Percentiles rank a stretch among this genome's conserved stretches.
These are phyloP conservation scores for Ceratocystis cubensis DNA, from an alignment of 2,329 filamentous ascomycete genomes.

Conservation along the genomic window DNA sequence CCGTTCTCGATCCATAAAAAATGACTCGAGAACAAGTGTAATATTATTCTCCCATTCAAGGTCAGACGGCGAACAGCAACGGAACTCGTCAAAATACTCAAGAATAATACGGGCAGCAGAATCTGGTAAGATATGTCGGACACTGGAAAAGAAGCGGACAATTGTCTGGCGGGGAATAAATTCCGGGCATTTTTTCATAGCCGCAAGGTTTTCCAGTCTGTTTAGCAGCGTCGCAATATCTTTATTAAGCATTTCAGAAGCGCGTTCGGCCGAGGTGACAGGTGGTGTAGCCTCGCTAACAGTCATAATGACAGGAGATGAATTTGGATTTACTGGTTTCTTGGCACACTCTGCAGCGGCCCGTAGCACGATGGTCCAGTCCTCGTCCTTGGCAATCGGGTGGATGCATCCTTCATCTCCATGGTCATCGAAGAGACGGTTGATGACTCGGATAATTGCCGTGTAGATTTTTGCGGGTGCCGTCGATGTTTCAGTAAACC, in stretches of 20 bases:
- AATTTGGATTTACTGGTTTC: slow-evolving; percentile 16
- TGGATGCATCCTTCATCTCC: slow-evolving; percentile 39
- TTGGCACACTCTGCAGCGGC: slow-evolving; percentile 43
- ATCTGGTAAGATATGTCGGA: slow-evolving; percentile 52
- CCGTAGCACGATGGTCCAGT: slow-evolving; percentile 50
- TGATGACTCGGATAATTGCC: slow-evolving; percentile 41
- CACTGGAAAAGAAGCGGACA: slow-evolving; percentile 51
- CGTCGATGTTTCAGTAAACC: slow-evolving; percentile 15
- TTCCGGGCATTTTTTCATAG: slow-evolving; percentile 35
- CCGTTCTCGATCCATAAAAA: slow-evolving; percentile 50
- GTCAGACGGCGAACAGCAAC: slow-evolving; percentile 61
- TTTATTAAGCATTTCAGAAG: slow-evolving; percentile 32
- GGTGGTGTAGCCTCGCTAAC: slow-evolving; percentile 3
- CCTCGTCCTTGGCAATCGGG: slow-evolving; percentile 48
- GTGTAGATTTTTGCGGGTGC: slow-evolving; percentile 35
- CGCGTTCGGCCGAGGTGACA: slow-evolving; percentile 17
- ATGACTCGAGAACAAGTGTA: slow-evolving; percentile 45
- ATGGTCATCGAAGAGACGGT: slow-evolving; percentile 40
- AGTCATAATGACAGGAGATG: not conserved
- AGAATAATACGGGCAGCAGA: slow-evolving; percentile 51
- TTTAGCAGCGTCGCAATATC: slow-evolving; percentile 36
- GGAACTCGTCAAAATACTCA: slow-evolving; percentile 54
- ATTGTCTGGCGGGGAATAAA: slow-evolving; percentile 54
- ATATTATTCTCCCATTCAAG: slow-evolving; percentile 54
- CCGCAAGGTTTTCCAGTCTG: slow-evolving; percentile 39